phyloP scores from a whole-genome alignment of 2,329 filamentous ascomycete genomes.

The Geosmithia putterillii region DNA sequence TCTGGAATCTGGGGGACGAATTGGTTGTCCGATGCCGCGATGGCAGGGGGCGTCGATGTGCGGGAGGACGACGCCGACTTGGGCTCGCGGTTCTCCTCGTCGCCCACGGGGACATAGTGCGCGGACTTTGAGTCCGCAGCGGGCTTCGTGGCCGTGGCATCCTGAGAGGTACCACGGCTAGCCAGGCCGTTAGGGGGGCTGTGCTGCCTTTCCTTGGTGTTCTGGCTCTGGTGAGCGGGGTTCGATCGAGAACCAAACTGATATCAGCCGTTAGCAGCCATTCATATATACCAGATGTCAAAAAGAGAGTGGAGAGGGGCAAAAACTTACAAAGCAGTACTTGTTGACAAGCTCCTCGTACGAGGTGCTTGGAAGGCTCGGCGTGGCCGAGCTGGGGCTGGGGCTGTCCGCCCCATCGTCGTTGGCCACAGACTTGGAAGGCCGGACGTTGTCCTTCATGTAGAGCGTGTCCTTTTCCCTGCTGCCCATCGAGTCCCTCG shows the following conservation, averaged over 20 bases:
- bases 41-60: neutral
- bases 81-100: slow-evolving; percentile 23
- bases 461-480: slow-evolving; percentile 47
- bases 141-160: slow-evolving; percentile 2
- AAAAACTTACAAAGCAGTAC: slow-evolving; percentile 95
- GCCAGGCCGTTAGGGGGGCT: too few species aligned
- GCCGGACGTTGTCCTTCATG: slow-evolving; percentile 35
- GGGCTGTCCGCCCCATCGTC: too few species aligned
- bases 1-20: slow-evolving; percentile 12
- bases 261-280: slow-evolving; percentile 2
- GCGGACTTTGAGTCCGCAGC: too few species aligned
- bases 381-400: slow-evolving; percentile 38
- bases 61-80: slow-evolving; percentile 13
- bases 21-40: neutral
- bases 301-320: neutral
- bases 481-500: slow-evolving; percentile 47
- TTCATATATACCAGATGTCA: neutral
- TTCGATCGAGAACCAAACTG: slow-evolving; percentile 52
- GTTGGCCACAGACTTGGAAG: slow-evolving; percentile 8
- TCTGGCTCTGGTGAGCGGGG: slow-evolving; percentile 33
- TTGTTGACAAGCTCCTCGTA: slow-evolving; percentile 97
- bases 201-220: slow-evolving; percentile 21
- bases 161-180: too few species aligned
- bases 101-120: too few species aligned
- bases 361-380: slow-evolving; percentile 65